Conservation (phyloP, 352 stramenopile genomes). For the Phytophthora pisi region DNA sequence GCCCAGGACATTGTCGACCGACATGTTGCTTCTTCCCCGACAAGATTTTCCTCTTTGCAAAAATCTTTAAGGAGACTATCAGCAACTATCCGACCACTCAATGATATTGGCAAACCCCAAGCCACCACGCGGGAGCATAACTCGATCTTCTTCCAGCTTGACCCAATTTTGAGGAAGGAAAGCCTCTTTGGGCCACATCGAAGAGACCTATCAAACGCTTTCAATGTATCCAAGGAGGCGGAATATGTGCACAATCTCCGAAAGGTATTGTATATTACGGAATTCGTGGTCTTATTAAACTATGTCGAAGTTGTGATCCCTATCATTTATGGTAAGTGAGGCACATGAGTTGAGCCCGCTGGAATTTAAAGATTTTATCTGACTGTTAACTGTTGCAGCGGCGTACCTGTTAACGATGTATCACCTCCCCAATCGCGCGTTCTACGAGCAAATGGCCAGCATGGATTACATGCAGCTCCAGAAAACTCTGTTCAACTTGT, state of each 20-base stretch:
- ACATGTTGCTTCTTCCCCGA: not conserved
- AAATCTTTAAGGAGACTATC: slow-evolving; percentile 1
- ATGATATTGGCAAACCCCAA: not conserved
- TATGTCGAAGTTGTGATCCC: slow-evolving; percentile 43
- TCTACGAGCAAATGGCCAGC: slow-evolving; percentile 32
- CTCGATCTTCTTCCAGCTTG: slow-evolving; percentile 1
- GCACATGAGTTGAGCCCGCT: not conserved
- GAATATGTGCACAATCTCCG: slow-evolving; percentile 25
- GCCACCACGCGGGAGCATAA: not conserved
- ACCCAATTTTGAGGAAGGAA: not conserved
- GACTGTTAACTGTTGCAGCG: slow-evolving; percentile 2
- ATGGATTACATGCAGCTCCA: slow-evolving; percentile 18
- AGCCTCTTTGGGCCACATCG: not conserved
- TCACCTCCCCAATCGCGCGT: slow-evolving; percentile 32
- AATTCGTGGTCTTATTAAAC: slow-evolving; percentile 45
- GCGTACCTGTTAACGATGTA: slow-evolving; percentile 29
- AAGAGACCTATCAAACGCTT: not conserved
- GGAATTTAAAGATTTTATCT: not conserved
- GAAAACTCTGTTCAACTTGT: slow-evolving; percentile 20
- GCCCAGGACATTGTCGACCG: slow-evolving; percentile 12
- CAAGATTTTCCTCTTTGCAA: not conserved
- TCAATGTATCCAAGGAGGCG: not conserved
- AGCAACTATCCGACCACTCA: slow-evolving; percentile 1
- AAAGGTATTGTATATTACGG: slow-evolving; percentile 33
- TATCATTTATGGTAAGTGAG: slow-evolving; percentile 37